Evolutionary conservation across 495 filamentous ascomycete species (phyloP).

Genomic region (Hypoxylon perforatum): DNA sequence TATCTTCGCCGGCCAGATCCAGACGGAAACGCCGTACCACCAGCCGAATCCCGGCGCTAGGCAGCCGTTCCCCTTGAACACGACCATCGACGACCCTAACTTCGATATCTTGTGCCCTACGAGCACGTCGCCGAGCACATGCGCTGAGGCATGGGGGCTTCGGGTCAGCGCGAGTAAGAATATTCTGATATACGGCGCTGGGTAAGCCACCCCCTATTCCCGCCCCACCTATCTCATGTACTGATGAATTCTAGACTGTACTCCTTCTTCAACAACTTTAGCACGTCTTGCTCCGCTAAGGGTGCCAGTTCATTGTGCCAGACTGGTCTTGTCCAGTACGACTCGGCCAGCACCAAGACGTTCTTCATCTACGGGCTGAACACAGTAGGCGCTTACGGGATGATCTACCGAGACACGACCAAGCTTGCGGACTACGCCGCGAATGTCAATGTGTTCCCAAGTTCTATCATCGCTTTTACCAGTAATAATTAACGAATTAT

Average conservation of each 20-base stretch:
- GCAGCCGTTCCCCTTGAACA: conserved; percentile 69
- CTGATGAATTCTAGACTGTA: conserved; percentile 55
- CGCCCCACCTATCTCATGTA: conserved; percentile 32
- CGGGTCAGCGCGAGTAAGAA: conserved; percentile 62
- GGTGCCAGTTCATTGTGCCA: conserved; percentile 67
- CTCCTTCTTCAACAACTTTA: conserved; percentile 68
- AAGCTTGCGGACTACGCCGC: conserved; percentile 62
- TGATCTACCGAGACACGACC: conserved; percentile 59
- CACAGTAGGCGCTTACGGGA: conserved; percentile 58
- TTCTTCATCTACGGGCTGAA: conserved; percentile 63
- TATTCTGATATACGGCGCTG: conserved; percentile 74
- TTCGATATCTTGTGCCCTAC: conserved; percentile 60
- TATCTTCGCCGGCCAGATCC: conserved; percentile 76
- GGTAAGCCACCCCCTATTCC: conserved; percentile 43
- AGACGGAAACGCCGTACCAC: conserved; percentile 80
- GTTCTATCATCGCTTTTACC: conserved; percentile 63
- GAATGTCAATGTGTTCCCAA: conserved; percentile 66
- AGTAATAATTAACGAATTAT: conserved; percentile 21
- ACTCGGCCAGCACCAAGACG: conserved; percentile 59
- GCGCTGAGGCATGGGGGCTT: conserved; percentile 66
- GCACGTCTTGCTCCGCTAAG: conserved; percentile 48
- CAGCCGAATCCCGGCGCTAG: conserved; percentile 77
- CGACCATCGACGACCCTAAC: conserved; percentile 74
- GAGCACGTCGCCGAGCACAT: conserved; percentile 40
- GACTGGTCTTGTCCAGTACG: conserved; percentile 64